Evolutionary conservation across 352 stramenopile genomes (phyloP), one percentile per base, ranked within the genome.

Genomic region (Globisporangium sylvaticum): DNA sequence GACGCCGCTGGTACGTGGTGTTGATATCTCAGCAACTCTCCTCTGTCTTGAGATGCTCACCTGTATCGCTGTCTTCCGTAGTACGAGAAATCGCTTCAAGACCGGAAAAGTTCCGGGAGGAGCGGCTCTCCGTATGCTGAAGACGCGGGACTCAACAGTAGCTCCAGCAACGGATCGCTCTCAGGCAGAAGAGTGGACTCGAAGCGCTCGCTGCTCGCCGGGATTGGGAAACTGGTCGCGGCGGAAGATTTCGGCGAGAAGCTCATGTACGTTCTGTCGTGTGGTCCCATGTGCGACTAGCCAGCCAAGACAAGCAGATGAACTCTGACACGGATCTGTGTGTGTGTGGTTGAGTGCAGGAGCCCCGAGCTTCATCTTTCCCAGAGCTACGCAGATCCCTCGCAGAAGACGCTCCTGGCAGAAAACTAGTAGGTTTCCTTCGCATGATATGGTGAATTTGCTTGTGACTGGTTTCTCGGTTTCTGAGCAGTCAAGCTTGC

Each of bases 171-270:
- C 12, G 69, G 70, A 20, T 78, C 68, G 12, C 66, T 86, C 22
- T 80, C 75, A 39, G 71, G 79, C 4, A 79, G 75, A 39, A 72
- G 77, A 56, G 58, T 88, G 14, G 78, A 88, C 57, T 79, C 80
- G 1, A 79, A 79, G 14, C 75, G 76, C 42, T 94, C 83, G 4
- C 65, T 94, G n/a, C 84, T 94, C 18, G 84, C 84, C 14, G 86
- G 84, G 0, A 92, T 94, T 29, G 83, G 83, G 15, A 90, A 92
- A 22, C 68, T 88, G 5, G 79, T 94, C n/a, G 81, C 86, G 18
- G 72, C 78, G 4, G 75, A 90, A 64, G 75, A 88, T 34, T 39
- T 80, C 25, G 65, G 53, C n/a, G 74, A 79, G 44, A 75, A 83
- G 18, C 59, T 80, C 12, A 48, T 68, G 78, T 85, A 70, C 20